Base-by-base conservation (phyloP, 1,284 basidiomycete species). In the Pseudozyma thailandica region DNA sequence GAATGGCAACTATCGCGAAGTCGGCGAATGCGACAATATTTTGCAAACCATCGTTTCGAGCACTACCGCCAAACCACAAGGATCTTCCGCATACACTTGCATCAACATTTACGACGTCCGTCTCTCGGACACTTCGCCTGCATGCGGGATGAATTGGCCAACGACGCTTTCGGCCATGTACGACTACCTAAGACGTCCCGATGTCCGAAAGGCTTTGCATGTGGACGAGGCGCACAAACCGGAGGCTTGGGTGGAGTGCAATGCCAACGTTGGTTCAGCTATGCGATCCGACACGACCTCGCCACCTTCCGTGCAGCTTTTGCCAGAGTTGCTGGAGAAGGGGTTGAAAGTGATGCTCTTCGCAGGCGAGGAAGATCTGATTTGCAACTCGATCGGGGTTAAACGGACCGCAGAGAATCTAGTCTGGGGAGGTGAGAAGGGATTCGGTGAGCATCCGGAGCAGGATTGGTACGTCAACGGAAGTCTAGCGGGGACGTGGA, bases 81-180 rank as follows among this genome's bases (percentile, higher is more conserved):
- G 57, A 10, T 42, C 71, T 3, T 58, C 53, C 1, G 49, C 20
- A 3, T 49, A 86, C 35, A 90, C 89, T 84, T 99, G 95, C 83
- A 86, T 94, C 77, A 99, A 99, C 83, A 89, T 98, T 43, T 99
- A 98, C 79, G 96, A 99, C 79, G 88, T 98, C 20, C 90, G 96
- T 30, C 85, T 92, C 26, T 89, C 90, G 53, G 96, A 99, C 82
- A 87, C 87, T 13, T 86, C 83, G 44, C 94, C 94, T n/a, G 90
- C 89, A 3, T 99, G 95, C 83, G 95, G 95, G 1, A 92, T 98
- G 92, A 95, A 95, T 83, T 99, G 95, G 95, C 95, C 95, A 4
- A 89, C 90, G n/a, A 92, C 93, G 72, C 87, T 98, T 23, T 83
- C 86, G 9, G 88, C 90, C 45, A 87, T 97, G 35, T 90, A 90